Percentiles rank a stretch among this genome's conserved stretches.
These are phyloP conservation scores for Ophiognomonia clavigignenti-juglandacearum DNA, from an alignment of 2,329 filamentous ascomycete genomes.

Conservation along the genomic window DNA sequence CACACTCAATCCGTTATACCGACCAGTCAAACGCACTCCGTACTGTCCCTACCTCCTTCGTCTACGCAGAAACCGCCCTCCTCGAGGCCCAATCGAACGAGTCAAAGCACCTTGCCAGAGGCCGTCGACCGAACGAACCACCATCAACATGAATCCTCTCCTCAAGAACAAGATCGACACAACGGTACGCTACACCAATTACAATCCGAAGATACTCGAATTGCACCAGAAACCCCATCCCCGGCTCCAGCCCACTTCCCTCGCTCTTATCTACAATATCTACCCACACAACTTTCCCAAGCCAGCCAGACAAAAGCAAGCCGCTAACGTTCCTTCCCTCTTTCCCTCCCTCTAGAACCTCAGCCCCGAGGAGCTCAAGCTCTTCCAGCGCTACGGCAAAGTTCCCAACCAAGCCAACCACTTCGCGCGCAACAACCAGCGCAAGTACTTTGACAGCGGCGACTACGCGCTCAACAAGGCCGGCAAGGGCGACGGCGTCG, in stretches of 20 bases:
- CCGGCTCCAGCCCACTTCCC: background rate
- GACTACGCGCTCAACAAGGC: constrained; percentile 97
- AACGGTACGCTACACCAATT: constrained; percentile 75
- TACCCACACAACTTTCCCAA: too few species aligned
- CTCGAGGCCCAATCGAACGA: too few species aligned
- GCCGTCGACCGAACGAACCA: background rate
- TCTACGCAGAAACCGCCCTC: too few species aligned
- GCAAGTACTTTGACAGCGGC: constrained; percentile 97
- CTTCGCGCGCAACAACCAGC: constrained; percentile 91
- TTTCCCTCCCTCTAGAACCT: constrained; percentile 57
- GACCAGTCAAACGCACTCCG: too few species aligned
- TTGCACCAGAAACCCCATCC: background rate
- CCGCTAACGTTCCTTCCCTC: constrained; percentile 1
- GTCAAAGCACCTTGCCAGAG: background rate
- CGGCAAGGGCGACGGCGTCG: constrained; percentile 90
- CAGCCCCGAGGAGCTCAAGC: constrained; percentile 88
- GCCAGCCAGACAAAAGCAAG: background rate
- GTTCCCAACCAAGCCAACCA: constrained; percentile 94
- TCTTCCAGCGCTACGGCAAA: constrained; percentile 97
- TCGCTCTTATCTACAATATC: background rate
- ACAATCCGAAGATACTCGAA: too few species aligned
- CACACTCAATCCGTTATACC: too few species aligned
- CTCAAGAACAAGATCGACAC: constrained; percentile 99
- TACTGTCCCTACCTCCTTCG: background rate
- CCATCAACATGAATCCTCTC: constrained; percentile 82